Conservation (phyloP, 768 basidiomycete species). For the Tricholoma furcatifolium region DNA sequence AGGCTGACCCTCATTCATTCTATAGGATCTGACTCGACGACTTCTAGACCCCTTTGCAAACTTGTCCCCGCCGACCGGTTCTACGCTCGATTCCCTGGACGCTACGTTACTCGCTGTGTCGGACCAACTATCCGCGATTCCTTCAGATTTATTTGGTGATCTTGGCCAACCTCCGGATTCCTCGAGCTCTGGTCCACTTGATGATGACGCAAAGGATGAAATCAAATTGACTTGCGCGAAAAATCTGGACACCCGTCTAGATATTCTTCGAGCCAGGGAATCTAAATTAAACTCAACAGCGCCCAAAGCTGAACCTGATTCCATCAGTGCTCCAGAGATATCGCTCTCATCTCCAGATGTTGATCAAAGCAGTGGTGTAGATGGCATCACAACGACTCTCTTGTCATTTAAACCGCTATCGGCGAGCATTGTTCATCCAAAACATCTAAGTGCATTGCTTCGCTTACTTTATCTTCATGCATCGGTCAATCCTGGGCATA, state of each 20-base stretch:
- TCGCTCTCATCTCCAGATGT: conserved; percentile 37
- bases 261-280: conserved; percentile 35
- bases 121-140: conserved; percentile 57
- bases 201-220: conserved; percentile 41
- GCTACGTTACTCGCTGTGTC: conserved; percentile 46
- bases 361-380: conserved; percentile 18
- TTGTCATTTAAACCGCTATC: conserved; percentile 44
- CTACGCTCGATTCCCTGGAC: conserved; percentile 42
- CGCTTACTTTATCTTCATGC: conserved; percentile 73
- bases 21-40: conserved; percentile 67
- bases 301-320: conserved; percentile 28
- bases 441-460: conserved; percentile 61
- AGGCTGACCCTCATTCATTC: conserved; percentile 7
- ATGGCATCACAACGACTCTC: conserved; percentile 44
- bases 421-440: conserved; percentile 50
- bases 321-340: conserved; percentile 29
- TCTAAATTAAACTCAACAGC: conserved; percentile 35
- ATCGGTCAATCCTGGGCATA: conserved; percentile 67
- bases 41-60: conserved; percentile 54
- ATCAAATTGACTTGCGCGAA: conserved; percentile 48
- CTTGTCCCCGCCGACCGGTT: conserved; percentile 37
- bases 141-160: conserved; percentile 44
- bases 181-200: conserved; percentile 46
- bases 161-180: conserved; percentile 55
- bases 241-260: conserved; percentile 54